These are phyloP conservation scores for Aspergillus hancockii DNA, from an alignment of 495 filamentous ascomycete species.

Conservation along the genomic window DNA sequence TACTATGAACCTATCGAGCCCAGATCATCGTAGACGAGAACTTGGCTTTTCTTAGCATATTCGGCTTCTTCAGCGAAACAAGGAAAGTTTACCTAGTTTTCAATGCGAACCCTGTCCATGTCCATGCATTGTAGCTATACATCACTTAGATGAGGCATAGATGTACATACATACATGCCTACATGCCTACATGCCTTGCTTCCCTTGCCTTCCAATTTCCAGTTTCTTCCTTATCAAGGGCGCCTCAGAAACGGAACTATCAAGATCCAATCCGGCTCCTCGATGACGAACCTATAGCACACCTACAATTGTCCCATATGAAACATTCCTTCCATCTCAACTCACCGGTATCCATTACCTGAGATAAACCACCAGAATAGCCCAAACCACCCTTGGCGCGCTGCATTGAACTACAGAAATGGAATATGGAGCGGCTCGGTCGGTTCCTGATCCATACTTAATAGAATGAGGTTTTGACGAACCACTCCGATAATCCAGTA, in stretches of 20 bases:
- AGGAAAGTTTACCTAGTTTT: not conserved
- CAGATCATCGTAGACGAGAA: not conserved
- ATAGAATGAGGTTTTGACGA: not conserved
- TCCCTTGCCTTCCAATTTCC: not conserved
- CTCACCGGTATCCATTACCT: constrained; percentile 3
- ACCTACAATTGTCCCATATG: not conserved
- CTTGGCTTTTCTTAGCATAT: not conserved
- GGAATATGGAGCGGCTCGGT: not conserved
- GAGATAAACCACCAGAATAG: not conserved
- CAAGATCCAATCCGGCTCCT: not conserved
- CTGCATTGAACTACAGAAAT: not conserved
- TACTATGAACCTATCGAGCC: not conserved
- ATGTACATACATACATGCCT: not conserved
- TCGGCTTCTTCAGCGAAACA: not conserved
- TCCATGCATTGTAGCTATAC: not conserved
- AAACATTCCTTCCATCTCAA: constrained; percentile 2
- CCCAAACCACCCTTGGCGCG: not conserved
- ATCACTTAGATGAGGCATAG: not conserved
- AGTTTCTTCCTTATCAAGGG: not conserved
- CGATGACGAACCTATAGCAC: not conserved
- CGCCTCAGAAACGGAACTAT: not conserved
- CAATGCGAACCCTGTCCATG: not conserved
- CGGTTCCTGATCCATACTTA: not conserved
- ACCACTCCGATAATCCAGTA: not conserved
- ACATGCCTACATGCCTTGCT: not conserved